A percentile compares a stretch with the other conserved stretches of the same genome.
These are phyloP conservation scores for Lactarius indigo DNA, from an alignment of 768 basidiomycete species.

Conservation along the genomic window DNA sequence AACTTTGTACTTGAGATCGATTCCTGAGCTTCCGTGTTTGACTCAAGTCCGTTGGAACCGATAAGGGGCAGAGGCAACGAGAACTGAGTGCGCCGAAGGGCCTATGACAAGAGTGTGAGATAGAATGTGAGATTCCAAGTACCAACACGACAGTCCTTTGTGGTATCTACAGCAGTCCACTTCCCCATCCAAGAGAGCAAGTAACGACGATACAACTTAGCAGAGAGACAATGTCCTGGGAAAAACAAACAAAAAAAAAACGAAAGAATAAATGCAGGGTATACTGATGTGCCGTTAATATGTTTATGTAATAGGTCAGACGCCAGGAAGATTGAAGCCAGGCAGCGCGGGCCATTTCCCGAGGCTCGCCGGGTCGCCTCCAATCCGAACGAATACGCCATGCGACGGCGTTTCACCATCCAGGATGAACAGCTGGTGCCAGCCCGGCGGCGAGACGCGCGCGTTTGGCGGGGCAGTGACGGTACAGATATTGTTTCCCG, in stretches of 20 bases:
- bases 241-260: too few relatives aligned
- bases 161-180: not conserved
- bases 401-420: not conserved
- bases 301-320: conserved; percentile 31
- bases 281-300: not conserved
- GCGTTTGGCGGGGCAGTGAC: conserved; percentile 74
- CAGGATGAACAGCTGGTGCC: not conserved
- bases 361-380: conserved; percentile 31
- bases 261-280: not conserved
- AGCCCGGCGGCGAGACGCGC: conserved; percentile 50
- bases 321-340: conserved; percentile 64
- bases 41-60: too few relatives aligned
- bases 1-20: too few relatives aligned
- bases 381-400: not conserved
- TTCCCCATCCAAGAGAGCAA: not conserved
- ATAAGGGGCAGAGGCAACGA: too few relatives aligned
- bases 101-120: too few relatives aligned
- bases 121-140: not conserved
- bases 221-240: not conserved
- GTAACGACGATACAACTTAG: not conserved
- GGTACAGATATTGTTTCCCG: conserved; percentile 61
- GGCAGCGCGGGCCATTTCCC: conserved; percentile 72
- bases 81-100: too few relatives aligned
- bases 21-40: too few relatives aligned
- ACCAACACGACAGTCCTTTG: not conserved